phyloP scores from a whole-genome alignment of 129 eudicot genomes.

The Flaveria brownii region DNA sequence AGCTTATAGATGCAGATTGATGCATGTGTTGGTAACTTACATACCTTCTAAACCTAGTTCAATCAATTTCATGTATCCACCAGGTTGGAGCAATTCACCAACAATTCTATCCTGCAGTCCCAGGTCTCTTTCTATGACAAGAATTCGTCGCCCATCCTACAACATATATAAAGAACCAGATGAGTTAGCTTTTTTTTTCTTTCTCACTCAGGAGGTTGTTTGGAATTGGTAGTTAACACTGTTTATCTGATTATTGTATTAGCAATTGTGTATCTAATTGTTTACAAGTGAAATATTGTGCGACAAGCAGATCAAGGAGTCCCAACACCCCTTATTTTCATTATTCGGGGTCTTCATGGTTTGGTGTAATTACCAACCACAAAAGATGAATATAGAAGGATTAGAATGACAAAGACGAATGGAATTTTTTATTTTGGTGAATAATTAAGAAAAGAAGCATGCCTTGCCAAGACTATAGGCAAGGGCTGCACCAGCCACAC shows the following conservation, averaged over 20 bases:
- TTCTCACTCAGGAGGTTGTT: slow-evolving; percentile 1
- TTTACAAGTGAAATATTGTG: background rate
- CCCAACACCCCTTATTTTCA: too few species aligned
- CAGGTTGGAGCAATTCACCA: slow-evolving; percentile 65
- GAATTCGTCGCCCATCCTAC: slow-evolving; percentile 59
- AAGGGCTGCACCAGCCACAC: slow-evolving; percentile 54
- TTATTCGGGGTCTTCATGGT: too few species aligned
- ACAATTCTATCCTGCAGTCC: slow-evolving; percentile 62
- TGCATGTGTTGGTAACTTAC: background rate
- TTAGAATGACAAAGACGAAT: background rate
- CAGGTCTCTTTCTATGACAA: slow-evolving; percentile 58
- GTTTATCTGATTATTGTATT: background rate
- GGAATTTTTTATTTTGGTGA: background rate
- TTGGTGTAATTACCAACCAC: too few species aligned
- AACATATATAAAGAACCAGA: background rate
- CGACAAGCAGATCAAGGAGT: background rate
- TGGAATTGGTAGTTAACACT: background rate
- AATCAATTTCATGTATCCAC: slow-evolving; percentile 56
- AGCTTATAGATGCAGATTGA: too few species aligned
- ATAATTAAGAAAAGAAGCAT: slow-evolving; percentile 10
- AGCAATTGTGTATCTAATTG: background rate
- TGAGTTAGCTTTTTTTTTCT: slow-evolving; percentile 5
- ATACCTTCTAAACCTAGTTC: slow-evolving; percentile 61
- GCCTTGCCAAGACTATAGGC: slow-evolving; percentile 48
- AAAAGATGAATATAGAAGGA: too few species aligned